Base-by-base conservation (phyloP, 371 early-diverging fungal species). In the Rhizopus arrhizus region DNA sequence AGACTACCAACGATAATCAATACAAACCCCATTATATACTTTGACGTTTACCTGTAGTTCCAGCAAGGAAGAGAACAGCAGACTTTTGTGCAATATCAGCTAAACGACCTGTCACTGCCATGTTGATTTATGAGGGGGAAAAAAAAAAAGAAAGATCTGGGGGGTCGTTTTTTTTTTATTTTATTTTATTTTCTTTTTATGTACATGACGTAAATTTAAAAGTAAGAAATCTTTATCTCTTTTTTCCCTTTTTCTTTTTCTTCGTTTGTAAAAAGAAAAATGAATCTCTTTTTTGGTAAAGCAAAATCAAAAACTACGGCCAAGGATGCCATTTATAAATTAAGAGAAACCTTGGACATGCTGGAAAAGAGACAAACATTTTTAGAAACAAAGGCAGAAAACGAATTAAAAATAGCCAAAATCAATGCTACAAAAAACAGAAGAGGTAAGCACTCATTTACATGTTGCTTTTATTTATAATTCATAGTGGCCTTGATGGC, bases 391-490 rank as follows among this genome's bases (percentile, higher is more conserved):
- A 93, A 92, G 74, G 91, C 95, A 46, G 94, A 96, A 65, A 85
- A 85, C 52, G 96, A 97, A 75, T 71, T 92, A 45, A 91, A 89
- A 74, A 84, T 82, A 32, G 99, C 99, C 0, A 93, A 91, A 65
- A 72, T 82, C 4, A 95, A 96, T 74, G 96, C 93, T 4, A 86
- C 93, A n/a, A 92, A 91, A 73, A 98, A 97, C 83, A 92, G 91
- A 73, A 70, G 91, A 85, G 89, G 95, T 91, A 83, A 56, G 41
- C 22, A 22, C 22, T 22, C 22, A 22, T 22, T 22, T 22, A 22
- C 22, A 22, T 22, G 22, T 22, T 22, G 22, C 22, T 22, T 22
- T 22, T 22, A 32, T 35, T 45, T 32, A 42, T 16, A 43, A 3
- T 52, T 15, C 35, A 11, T 68, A 90, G 95, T 80, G 40, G 98